Conservation (phyloP, 2,329 filamentous ascomycete genomes). For the Ilyonectria destructans region DNA sequence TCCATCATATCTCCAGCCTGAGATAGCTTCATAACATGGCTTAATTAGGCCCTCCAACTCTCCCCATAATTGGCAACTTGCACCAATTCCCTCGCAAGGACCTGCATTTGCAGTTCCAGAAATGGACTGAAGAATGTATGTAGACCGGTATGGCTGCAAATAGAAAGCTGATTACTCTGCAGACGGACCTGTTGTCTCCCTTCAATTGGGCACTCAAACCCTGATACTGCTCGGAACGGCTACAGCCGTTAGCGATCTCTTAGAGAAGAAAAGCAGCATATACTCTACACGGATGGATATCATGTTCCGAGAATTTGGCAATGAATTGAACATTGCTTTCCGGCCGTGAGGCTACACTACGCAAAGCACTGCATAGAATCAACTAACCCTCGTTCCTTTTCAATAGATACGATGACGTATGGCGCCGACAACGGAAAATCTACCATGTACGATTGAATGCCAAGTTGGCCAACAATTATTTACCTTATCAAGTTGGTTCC, state of each 20-base stretch:
- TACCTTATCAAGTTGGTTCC: conserved; percentile 5
- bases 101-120: conserved; percentile 12
- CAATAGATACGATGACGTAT: conserved; percentile 13
- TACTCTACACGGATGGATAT: conserved; percentile 13
- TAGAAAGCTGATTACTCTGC: background rate
- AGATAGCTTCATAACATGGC: background rate
- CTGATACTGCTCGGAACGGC: conserved; percentile 7
- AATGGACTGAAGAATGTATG: conserved; percentile 12
- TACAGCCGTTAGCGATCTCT: background rate
- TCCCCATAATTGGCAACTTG: conserved; percentile 8
- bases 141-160: too few relatives aligned
- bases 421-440: conserved; percentile 6
- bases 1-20: background rate
- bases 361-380: too few relatives aligned
- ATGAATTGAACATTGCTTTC: conserved; percentile 12
- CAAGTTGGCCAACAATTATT: conserved; percentile 12
- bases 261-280: conserved; percentile 13
- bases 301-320: conserved; percentile 14
- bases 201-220: conserved; percentile 11
- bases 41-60: conserved; percentile 5
- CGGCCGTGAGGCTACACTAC: background rate
- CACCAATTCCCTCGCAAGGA: conserved; percentile 12
- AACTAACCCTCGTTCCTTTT: background rate
- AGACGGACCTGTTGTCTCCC: conserved; percentile 3
- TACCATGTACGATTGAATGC: conserved; percentile 11